Percentiles rank a stretch among this genome's conserved stretches.
These are phyloP conservation scores for Fusarium liriodendri DNA, from an alignment of 2,329 filamentous ascomycete species.

Conservation along the genomic window DNA sequence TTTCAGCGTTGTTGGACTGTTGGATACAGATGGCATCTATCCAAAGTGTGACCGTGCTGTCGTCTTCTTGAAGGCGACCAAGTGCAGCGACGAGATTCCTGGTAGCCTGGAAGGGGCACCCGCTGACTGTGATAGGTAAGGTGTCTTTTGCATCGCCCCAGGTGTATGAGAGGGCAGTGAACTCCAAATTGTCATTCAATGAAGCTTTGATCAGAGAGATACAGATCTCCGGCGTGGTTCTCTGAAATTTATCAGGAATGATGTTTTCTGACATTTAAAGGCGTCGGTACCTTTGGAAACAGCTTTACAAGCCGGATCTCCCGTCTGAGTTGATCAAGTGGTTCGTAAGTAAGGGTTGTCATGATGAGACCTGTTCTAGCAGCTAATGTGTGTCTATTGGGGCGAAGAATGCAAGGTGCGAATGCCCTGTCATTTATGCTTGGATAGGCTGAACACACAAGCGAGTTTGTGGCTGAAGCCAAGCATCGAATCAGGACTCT, in stretches of 20 bases:
- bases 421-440: no score
- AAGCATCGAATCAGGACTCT: neutral
- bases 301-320: neutral
- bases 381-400: no score
- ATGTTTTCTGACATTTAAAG: neutral
- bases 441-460: no score
- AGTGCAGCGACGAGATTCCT: neutral
- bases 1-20: neutral
- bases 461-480: neutral
- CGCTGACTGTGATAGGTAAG: neutral
- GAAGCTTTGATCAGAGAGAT: neutral
- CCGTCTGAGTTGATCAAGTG: neutral
- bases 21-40: neutral
- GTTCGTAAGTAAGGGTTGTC: accelerated
- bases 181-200: neutral
- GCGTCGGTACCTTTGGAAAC: neutral
- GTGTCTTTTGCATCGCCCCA: neutral
- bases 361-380: neutral
- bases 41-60: neutral
- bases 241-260: neutral
- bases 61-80: neutral
- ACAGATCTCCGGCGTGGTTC: neutral
- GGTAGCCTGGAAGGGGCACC: neutral
- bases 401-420: no score
- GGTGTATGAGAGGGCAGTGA: neutral